Percentiles rank a stretch among this genome's conserved stretches.
Evolutionary conservation across 2,329 filamentous ascomycete species (phyloP).

Genomic region (Arachnopeziza araneosa): DNA sequence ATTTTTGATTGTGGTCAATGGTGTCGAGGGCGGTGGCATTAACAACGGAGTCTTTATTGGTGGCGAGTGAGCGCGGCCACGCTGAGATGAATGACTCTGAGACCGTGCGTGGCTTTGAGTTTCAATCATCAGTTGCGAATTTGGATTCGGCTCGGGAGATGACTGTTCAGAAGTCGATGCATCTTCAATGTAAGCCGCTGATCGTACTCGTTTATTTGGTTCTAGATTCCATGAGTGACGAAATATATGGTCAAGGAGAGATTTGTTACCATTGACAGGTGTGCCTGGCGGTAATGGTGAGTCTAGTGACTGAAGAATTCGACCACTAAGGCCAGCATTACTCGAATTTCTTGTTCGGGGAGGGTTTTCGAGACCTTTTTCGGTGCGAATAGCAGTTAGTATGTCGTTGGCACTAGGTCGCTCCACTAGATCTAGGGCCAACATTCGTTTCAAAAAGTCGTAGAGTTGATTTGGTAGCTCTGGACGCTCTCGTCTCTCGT

Average conservation of each 20-base stretch:
- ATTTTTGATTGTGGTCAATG: conserved; percentile 26
- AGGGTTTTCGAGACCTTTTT: conserved; percentile 28
- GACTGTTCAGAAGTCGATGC: conserved; percentile 14
- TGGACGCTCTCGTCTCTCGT: conserved; percentile 65
- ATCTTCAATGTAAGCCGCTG: conserved; percentile 28
- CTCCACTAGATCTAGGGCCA: conserved; percentile 70
- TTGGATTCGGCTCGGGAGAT: conserved; percentile 13
- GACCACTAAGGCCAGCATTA: conserved; percentile 20
- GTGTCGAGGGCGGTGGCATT: conserved; percentile 35
- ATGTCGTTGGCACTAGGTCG: conserved; percentile 85
- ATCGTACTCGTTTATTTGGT: conserved; percentile 22
- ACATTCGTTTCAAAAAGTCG: conserved; percentile 70
- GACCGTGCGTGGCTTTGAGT: conserved; percentile 6
- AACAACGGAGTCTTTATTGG: conserved; percentile 33
- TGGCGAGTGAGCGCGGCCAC: conserved; percentile 1
- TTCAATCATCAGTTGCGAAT: conserved; percentile 18
- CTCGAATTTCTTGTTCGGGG: conserved; percentile 22
- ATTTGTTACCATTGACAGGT: conserved; percentile 22
- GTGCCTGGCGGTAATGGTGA: conserved; percentile 26
- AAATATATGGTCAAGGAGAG: neutral
- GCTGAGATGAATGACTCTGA: conserved; percentile 2
- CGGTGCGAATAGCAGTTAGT: conserved; percentile 39
- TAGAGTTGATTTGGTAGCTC: conserved; percentile 87
- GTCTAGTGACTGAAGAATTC: conserved; percentile 29
- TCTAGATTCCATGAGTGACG: conserved; percentile 15